These are phyloP conservation scores for Suhomyces bokatorum DNA, from an alignment of 1,139 yeast species.

Conservation along the genomic window DNA sequence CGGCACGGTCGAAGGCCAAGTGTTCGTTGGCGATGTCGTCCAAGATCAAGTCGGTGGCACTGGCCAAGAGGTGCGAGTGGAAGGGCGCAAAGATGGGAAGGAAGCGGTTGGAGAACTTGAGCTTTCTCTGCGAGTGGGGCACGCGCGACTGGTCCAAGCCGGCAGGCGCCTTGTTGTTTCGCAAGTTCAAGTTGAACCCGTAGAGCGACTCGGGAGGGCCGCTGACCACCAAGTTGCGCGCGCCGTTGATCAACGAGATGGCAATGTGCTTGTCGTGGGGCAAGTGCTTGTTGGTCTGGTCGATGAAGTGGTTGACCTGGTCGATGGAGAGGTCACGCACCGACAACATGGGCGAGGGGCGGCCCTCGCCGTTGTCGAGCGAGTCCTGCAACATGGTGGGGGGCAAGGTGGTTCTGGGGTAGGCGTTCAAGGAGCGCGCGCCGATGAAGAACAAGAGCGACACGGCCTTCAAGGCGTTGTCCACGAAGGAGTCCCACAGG, in stretches of 20 bases:
- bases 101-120: slow-evolving; percentile 89
- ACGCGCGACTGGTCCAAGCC: slow-evolving; percentile 95
- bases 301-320: slow-evolving; percentile 78
- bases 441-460: slow-evolving; percentile 90
- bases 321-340: slow-evolving; percentile 80
- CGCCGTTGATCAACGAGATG: slow-evolving; percentile 91
- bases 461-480: slow-evolving; percentile 73
- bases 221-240: slow-evolving; percentile 89
- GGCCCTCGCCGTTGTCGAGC: slow-evolving; percentile 91
- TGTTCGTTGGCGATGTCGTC: slow-evolving; percentile 59
- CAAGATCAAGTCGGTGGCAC: slow-evolving; percentile 67
- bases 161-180: slow-evolving; percentile 92
- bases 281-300: slow-evolving; percentile 87
- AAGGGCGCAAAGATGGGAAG: slow-evolving; percentile 95
- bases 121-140: slow-evolving; percentile 90
- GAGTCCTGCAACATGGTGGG: slow-evolving; percentile 94
- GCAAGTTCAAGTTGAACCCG: slow-evolving; percentile 87
- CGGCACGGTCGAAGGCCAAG: slow-evolving; percentile 53
- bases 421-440: slow-evolving; percentile 82
- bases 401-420: slow-evolving; percentile 92
- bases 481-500: slow-evolving; percentile 81
- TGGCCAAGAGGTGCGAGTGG: slow-evolving; percentile 83
- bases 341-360: slow-evolving; percentile 96
- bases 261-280: slow-evolving; percentile 90
- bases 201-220: slow-evolving; percentile 99